phyloP scores from a whole-genome alignment of 2,329 filamentous ascomycete species.

The Plectosphaerella plurivora region DNA sequence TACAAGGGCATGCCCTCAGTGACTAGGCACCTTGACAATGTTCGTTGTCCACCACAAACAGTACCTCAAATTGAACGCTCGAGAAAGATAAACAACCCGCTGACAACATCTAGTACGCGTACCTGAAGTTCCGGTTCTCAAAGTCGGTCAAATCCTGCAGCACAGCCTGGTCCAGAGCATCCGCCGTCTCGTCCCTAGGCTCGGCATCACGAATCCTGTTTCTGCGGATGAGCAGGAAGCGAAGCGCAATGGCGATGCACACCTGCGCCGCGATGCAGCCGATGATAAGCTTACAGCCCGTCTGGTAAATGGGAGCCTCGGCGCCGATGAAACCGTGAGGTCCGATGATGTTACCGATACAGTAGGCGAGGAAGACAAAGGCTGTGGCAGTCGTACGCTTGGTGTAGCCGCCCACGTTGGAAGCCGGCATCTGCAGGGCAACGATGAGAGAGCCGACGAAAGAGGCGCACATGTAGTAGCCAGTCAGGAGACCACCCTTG shows the following conservation, averaged over 20 bases:
- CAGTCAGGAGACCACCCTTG: conserved; percentile 31
- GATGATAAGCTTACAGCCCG: conserved; percentile 46
- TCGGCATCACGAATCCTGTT: conserved; percentile 31
- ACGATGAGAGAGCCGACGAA: conserved; percentile 43
- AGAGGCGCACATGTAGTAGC: conserved; percentile 37
- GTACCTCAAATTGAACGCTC: too few relatives aligned
- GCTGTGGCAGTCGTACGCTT: conserved; percentile 40
- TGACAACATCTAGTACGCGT: conserved; percentile 10
- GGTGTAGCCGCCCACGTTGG: conserved; percentile 42
- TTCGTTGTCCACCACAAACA: too few relatives aligned
- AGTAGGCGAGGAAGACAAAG: conserved; percentile 39
- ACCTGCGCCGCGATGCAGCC: conserved; percentile 38
- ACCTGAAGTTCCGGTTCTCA: conserved; percentile 18
- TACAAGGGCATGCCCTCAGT: too few relatives aligned
- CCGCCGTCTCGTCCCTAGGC: conserved; percentile 22
- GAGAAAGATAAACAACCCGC: too few relatives aligned
- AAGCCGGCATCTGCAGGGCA: conserved; percentile 45
- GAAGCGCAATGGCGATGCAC: conserved; percentile 26
- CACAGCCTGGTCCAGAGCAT: conserved; percentile 22
- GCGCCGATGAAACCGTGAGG: conserved; percentile 29
- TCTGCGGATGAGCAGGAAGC: conserved; percentile 27
- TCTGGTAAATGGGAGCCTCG: conserved; percentile 39
- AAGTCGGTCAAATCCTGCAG: conserved; percentile 28
- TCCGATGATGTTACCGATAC: conserved; percentile 30
- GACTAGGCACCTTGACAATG: too few relatives aligned